Evolutionary conservation across 2,329 filamentous ascomycete genomes (phyloP).

Genomic region (Alternaria postmessia): DNA sequence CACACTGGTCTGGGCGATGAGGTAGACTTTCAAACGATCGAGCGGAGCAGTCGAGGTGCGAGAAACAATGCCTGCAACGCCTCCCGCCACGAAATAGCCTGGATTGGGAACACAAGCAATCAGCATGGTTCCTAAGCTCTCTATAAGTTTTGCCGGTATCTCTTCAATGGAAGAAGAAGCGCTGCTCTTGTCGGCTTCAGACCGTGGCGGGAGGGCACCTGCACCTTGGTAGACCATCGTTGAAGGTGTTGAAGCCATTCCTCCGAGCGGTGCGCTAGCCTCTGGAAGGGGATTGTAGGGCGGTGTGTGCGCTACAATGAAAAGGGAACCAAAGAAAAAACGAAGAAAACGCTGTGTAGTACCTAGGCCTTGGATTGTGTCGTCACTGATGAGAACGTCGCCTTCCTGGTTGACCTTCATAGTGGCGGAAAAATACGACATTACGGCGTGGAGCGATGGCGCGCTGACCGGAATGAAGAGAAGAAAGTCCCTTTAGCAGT

Average conservation of each 20-base stretch:
- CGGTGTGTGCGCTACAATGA: constrained; percentile 68
- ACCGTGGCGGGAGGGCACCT: constrained; percentile 47
- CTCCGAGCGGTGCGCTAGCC: constrained; percentile 36
- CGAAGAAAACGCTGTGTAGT: constrained; percentile 74
- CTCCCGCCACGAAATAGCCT: constrained; percentile 98
- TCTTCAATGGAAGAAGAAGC: constrained; percentile 32
- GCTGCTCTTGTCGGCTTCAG: constrained; percentile 36
- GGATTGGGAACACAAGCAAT: constrained; percentile 75
- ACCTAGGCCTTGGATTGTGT: constrained; percentile 93
- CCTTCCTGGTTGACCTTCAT: constrained; percentile 92
- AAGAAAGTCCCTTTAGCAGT: constrained; percentile 74
- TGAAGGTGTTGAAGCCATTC: constrained; percentile 39
- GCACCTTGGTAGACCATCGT: constrained; percentile 35
- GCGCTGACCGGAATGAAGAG: constrained; percentile 80
- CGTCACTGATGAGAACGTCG: constrained; percentile 90
- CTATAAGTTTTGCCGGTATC: constrained; percentile 37
- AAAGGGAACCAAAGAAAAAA: constrained; percentile 77
- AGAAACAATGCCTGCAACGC: constrained; percentile 91
- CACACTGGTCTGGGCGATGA: constrained; percentile 85
- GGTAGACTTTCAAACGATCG: constrained; percentile 95
- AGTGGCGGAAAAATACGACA: constrained; percentile 91
- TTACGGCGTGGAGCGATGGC: constrained; percentile 78
- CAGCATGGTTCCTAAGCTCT: constrained; percentile 56
- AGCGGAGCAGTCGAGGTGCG: constrained; percentile 94
- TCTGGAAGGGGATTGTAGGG: constrained; percentile 41